phyloP scores from a whole-genome alignment of 2,329 filamentous ascomycete species.

The Fusarium transvaalense region DNA sequence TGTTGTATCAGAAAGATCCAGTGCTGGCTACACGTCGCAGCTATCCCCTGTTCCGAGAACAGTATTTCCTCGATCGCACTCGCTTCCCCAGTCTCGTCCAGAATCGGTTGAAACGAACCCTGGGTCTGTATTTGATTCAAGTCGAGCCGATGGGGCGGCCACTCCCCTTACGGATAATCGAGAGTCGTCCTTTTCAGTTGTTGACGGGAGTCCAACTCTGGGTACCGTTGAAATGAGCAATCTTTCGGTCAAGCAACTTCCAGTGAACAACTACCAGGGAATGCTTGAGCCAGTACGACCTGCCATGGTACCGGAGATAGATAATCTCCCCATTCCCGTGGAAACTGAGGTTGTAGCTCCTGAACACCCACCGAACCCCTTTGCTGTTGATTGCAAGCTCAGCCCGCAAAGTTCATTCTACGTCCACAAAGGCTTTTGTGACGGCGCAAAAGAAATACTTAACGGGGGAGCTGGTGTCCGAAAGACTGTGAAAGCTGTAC shows the following conservation, averaged over 20 bases:
- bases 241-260: constrained; percentile 29
- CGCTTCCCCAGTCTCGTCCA: constrained; percentile 42
- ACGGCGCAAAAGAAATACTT: constrained; percentile 64
- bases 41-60: constrained; percentile 29
- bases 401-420: constrained; percentile 63
- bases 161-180: constrained; percentile 43
- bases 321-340: constrained; percentile 47
- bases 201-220: constrained; percentile 45
- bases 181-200: constrained; percentile 37
- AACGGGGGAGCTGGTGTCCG: constrained; percentile 64
- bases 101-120: constrained; percentile 45
- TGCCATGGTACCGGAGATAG: constrained; percentile 31
- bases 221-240: constrained; percentile 42
- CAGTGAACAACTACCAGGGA: constrained; percentile 37
- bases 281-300: constrained; percentile 16
- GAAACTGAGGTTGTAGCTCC: constrained; percentile 33
- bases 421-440: constrained; percentile 66
- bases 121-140: constrained; percentile 45
- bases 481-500: constrained; percentile 63
- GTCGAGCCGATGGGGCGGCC: constrained; percentile 36
- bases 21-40: constrained; percentile 35
- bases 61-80: constrained; percentile 34
- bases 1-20: constrained; percentile 40
- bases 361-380: constrained; percentile 37
- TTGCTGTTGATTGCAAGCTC: constrained; percentile 57